These are phyloP conservation scores for Peribolospora baueri DNA, from an alignment of 768 basidiomycete genomes.

Conservation along the genomic window DNA sequence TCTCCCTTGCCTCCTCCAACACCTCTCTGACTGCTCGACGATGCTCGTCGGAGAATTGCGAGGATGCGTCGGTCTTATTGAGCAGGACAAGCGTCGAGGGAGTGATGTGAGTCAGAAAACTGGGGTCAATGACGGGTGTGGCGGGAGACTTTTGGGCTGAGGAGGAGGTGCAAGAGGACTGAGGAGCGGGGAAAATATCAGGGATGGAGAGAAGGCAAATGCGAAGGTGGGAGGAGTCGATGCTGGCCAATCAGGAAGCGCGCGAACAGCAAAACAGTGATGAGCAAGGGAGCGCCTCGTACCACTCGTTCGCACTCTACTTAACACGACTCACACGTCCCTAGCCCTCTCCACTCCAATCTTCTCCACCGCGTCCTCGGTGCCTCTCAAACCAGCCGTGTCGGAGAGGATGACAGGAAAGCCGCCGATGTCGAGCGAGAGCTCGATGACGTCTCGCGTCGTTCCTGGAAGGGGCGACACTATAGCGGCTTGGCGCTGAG, in stretches of 20 bases:
- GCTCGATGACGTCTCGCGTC: conserved; percentile 61
- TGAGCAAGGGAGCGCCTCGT: background rate
- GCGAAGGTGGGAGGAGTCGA: conserved; percentile 40
- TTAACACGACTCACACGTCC: conserved; percentile 29
- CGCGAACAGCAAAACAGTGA: background rate
- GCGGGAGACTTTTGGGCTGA: background rate
- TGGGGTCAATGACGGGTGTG: conserved; percentile 6
- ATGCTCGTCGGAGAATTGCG: background rate
- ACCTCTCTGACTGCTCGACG: background rate
- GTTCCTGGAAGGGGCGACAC: conserved; percentile 71
- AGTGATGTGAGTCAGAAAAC: conserved; percentile 29
- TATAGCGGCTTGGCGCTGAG: conserved; percentile 67
- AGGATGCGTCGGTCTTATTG: conserved; percentile 42
- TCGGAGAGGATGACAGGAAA: conserved; percentile 57
- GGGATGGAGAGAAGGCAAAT: conserved; percentile 61
- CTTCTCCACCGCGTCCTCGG: conserved; percentile 44
- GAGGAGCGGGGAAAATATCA: conserved; percentile 16
- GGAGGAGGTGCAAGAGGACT: background rate
- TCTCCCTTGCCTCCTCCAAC: background rate
- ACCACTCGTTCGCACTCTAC: background rate
- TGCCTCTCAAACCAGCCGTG: conserved; percentile 48
- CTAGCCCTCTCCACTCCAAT: conserved; percentile 59
- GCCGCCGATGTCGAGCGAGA: conserved; percentile 70
- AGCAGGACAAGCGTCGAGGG: conserved; percentile 42
- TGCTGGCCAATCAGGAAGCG: conserved; percentile 23